phyloP scores from a whole-genome alignment of 768 basidiomycete genomes.

The Lyophyllum decastes region DNA sequence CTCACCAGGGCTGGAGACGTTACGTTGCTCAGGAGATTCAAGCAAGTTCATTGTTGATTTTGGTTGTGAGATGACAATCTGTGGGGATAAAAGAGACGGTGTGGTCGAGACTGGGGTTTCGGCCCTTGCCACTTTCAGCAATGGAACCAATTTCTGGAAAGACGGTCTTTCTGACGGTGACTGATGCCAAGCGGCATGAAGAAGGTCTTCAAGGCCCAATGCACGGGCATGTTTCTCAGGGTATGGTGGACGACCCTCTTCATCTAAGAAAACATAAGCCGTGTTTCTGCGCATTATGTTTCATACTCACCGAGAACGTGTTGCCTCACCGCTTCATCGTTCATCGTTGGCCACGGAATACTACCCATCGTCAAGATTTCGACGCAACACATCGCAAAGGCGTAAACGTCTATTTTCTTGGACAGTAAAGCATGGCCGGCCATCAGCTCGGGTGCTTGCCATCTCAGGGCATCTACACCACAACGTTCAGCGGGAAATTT shows the following conservation, averaged over 20 bases:
- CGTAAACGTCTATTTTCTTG: constrained; percentile 62
- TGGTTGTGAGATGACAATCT: constrained; percentile 7
- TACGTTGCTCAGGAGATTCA: neutral
- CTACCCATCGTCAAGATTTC: constrained; percentile 66
- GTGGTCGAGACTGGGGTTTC: neutral
- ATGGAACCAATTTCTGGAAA: neutral
- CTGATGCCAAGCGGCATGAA: constrained; percentile 8
- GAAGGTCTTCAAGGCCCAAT: neutral
- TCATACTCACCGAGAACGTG: constrained; percentile 48
- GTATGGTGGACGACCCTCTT: constrained; percentile 14
- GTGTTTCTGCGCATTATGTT: no score
- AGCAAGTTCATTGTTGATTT: neutral
- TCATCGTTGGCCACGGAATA: constrained; percentile 55
- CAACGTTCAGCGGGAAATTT: neutral
- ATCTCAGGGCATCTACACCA: constrained; percentile 40
- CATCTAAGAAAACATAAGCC: neutral
- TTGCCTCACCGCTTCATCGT: constrained; percentile 50
- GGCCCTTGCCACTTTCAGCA: neutral
- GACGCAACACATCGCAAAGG: constrained; percentile 64
- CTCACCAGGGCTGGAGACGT: constrained; percentile 4
- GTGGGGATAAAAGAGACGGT: neutral
- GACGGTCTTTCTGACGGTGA: constrained; percentile 7
- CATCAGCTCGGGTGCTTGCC: constrained; percentile 72
- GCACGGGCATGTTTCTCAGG: constrained; percentile 4
- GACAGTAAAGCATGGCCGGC: constrained; percentile 41